Evolutionary conservation across 2,329 filamentous ascomycete genomes (phyloP).

Genomic region (Penicillium sp.): DNA sequence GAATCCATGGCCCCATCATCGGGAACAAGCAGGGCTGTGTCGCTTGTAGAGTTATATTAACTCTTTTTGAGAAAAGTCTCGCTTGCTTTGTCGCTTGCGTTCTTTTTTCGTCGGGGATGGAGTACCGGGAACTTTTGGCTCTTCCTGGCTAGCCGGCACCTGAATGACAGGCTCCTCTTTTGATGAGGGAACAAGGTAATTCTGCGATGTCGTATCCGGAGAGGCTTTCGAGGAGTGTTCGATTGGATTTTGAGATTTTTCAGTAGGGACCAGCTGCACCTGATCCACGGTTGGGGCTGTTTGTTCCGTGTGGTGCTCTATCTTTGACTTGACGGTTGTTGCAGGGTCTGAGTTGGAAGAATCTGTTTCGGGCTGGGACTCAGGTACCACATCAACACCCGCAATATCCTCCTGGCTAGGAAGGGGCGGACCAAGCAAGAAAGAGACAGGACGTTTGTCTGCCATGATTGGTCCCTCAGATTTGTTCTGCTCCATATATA

Average conservation of each 20-base stretch:
- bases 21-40: not conserved
- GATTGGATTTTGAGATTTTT: not conserved
- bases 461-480: slow-evolving; percentile 32
- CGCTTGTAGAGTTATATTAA: not conserved
- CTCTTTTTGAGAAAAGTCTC: not conserved
- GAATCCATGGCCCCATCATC: not conserved
- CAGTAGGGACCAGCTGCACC: slow-evolving; percentile 10
- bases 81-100: slow-evolving; percentile 3
- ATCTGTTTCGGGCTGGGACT: not conserved
- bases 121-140: slow-evolving; percentile 17
- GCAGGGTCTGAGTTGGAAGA: not conserved
- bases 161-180: slow-evolving; percentile 22
- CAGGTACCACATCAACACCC: not conserved
- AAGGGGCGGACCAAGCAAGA: slow-evolving; percentile 28
- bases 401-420: not conserved
- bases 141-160: slow-evolving; percentile 35
- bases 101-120: slow-evolving; percentile 18
- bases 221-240: not conserved
- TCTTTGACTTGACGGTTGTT: not conserved
- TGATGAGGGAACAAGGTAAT: not conserved
- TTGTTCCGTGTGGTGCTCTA: not conserved
- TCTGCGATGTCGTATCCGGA: not conserved
- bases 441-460: slow-evolving; percentile 32
- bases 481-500: slow-evolving; percentile 60
- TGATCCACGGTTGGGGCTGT: slow-evolving; percentile 3